Base-by-base conservation (phyloP, 805 yeast genomes). In the Ogataea thermomethanolica region DNA sequence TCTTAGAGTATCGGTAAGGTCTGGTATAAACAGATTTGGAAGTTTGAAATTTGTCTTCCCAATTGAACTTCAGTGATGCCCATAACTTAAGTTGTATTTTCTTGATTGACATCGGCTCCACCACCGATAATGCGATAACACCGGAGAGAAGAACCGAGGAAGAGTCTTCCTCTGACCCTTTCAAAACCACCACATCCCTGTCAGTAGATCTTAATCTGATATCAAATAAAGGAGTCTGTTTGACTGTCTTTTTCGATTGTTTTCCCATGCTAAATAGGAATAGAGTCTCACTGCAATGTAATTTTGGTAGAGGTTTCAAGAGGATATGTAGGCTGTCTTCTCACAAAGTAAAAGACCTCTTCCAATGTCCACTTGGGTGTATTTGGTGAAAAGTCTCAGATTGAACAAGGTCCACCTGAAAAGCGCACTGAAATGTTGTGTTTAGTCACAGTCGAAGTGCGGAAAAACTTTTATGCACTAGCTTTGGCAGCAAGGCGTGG, bases 101-200 rank as follows among this genome's bases (percentile, higher is more conserved):
- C 55, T 78, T 82, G 37, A 91, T 71, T 11, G 78, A 63, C 41
- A 87, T 65, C 3, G 95, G 86, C 49, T 91, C 98, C 9, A 73
- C 69, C 1, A 86, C 78, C 1, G 90, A 74, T 20, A 93, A 62
- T 1, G 83, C 89, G 17, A 93, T 79, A 8, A 78, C 78, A 4
- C 99, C 99, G 1, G 83, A 66, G 21, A 93, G 61, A 6, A 84
- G 65, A 3, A 78, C 85, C 2, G 95, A 80, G 0, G 87, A 72
- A 0, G 97, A 95, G 37, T 82, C 90, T 25, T 73, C 71, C 5
- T 83, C 79, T 1, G 82, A 56, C 1, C 99, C 99, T 50, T 88
- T 83, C 24, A 91, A 61, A 7, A 93, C 75, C 4, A 91, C 63
- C 8, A 90, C 91, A 55, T 88, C 93, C 47, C 79, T 81, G 30